A percentile compares a stretch with the other conserved stretches of the same genome.
Evolutionary conservation across 176 grass and related monocot genomes (phyloP).

Genomic region (Carex littledalei): DNA sequence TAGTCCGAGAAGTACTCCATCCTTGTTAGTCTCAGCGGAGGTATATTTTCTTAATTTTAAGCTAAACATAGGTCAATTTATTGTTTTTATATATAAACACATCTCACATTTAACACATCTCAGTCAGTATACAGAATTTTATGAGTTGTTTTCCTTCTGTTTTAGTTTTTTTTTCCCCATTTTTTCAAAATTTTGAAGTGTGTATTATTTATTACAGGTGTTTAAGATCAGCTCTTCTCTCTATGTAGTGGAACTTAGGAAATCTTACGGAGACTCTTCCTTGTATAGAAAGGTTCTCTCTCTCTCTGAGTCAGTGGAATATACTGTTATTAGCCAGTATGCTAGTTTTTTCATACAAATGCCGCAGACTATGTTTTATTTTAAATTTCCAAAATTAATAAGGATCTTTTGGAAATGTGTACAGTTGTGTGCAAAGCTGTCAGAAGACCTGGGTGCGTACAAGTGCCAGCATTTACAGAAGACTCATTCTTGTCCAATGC

Average conservation of each 20-base stretch:
- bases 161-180: background rate
- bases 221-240: constrained; percentile 72
- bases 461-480: constrained; percentile 35
- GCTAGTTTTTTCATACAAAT: background rate
- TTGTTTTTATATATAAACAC: background rate
- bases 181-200: constrained; percentile 14
- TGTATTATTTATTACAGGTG: constrained; percentile 40
- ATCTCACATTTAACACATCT: background rate
- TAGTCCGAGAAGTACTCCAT: constrained; percentile 29
- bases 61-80: background rate
- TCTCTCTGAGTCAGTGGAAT: background rate
- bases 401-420: constrained; percentile 12
- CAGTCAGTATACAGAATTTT: background rate
- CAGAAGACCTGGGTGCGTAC: constrained; percentile 46
- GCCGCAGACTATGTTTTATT: background rate
- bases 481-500: constrained; percentile 6
- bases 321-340: background rate
- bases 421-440: constrained; percentile 71
- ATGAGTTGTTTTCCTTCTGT: background rate
- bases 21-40: constrained; percentile 59
- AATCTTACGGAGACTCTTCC: constrained; percentile 54
- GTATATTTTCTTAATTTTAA: constrained; percentile 32
- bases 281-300: constrained; percentile 64
- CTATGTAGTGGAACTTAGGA: constrained; percentile 77
- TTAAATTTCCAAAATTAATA: background rate